These are phyloP conservation scores for Castanospermum australe DNA, from an alignment of 306 rosid genomes.

Conservation along the genomic window DNA sequence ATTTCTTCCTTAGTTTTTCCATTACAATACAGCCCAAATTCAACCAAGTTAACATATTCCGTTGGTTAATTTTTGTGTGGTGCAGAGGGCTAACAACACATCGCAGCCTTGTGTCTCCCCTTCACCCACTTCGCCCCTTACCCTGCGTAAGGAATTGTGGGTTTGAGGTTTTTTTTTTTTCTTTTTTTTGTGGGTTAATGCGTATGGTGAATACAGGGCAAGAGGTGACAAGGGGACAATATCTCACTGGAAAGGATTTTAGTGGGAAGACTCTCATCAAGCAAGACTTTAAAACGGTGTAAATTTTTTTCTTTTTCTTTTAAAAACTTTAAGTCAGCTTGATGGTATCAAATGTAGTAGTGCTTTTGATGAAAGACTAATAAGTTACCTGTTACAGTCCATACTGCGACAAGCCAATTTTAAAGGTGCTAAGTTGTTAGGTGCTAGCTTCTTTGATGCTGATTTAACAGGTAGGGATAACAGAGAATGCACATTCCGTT, in stretches of 20 bases:
- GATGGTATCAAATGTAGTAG: background rate
- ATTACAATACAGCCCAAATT: no score
- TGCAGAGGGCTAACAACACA: no score
- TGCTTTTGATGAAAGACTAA: conserved; percentile 2
- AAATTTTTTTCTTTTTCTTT: background rate
- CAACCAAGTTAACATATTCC: no score
- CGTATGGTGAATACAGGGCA: conserved; percentile 46
- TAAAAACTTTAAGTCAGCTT: background rate
- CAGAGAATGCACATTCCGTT: background rate
- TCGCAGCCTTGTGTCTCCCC: no score
- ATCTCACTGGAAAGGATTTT: conserved; percentile 82
- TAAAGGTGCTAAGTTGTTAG: conserved; percentile 81
- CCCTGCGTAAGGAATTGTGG: background rate
- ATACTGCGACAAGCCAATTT: conserved; percentile 85
- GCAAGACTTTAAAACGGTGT: conserved; percentile 97
- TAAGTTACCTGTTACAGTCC: conserved; percentile 51
- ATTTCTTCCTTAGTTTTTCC: no score
- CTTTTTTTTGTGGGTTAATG: no score
- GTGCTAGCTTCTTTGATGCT: conserved; percentile 95
- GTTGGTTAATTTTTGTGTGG: no score
- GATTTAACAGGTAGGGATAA: conserved; percentile 74
- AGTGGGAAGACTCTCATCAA: conserved; percentile 85
- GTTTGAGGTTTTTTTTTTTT: background rate
- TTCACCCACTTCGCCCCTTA: no score
- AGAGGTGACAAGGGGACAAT: conserved; percentile 93